Base-by-base conservation (phyloP, 805 yeast species). In the Spathaspora hagerdaliae region DNA sequence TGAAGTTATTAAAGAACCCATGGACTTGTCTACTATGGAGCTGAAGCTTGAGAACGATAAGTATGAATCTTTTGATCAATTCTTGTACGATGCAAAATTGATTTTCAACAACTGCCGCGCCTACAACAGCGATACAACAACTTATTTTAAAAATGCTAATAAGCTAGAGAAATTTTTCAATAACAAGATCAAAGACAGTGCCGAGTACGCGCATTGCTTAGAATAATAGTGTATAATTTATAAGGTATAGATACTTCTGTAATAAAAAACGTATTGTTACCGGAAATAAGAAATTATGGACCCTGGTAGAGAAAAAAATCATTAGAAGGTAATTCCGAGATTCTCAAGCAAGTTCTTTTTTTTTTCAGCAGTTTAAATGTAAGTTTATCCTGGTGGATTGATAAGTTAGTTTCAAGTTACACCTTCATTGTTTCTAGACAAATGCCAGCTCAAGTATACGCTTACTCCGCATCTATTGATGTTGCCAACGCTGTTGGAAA, bases 21-120 rank as follows among this genome's bases (percentile, higher is more conserved):
- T 94, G 99, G 99, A 94, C 61, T 72, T 94, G 45, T 82, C 94
- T 37, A 90, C 97, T 0, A 94, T 94, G 96, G 98, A 94, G 60
- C 83, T 79, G 59, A 89, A 91, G 61, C 73, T 94, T 32, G 98
- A 92, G 51, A 88, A 87, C 58, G 96, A 94, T 66, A 86, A 86
- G 54, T 94, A 94, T 64, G 88, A 87, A 51, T 80, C 86, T 11
- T 85, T 94, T 78, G 97, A 90, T 55, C 92, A 90, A 58, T 94
- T 91, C 62, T 75, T 91, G 46, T 87, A 90, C 63, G 99, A 94
- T 67, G 81, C 94, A 36, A 79, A 85, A 49, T 73, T 94, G 57
- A 81, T 94, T 27, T 91, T 87, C 70, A 86, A 87, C 59, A 94
- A 94, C 61, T 94, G 99, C 69, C 78, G 97, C 45, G 76, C 87